phyloP scores from a whole-genome alignment of 1,284 basidiomycete genomes.

The Leccinum glutinopallens region DNA sequence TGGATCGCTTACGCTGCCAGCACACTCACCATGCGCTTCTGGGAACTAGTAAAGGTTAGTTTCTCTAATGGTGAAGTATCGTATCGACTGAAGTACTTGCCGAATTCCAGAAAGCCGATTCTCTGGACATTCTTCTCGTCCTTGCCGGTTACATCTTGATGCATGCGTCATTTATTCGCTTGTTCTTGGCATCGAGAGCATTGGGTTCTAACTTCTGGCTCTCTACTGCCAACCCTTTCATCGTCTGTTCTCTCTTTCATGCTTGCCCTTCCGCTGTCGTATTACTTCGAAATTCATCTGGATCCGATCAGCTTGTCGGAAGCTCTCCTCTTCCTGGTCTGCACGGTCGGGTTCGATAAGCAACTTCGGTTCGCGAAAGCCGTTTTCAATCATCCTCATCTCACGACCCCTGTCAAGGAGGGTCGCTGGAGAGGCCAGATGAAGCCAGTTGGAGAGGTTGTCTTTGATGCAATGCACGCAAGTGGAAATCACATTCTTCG shows the following conservation, averaged over 20 bases:
- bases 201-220: constrained; percentile 92
- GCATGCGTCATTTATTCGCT: constrained; percentile 93
- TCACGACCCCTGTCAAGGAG: constrained; percentile 53
- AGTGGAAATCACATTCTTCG: constrained; percentile 86
- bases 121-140: constrained; percentile 94
- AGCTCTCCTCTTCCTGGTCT: constrained; percentile 96
- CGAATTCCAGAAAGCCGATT: constrained; percentile 79
- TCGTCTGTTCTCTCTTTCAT: constrained; percentile 90
- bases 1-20: constrained; percentile 88
- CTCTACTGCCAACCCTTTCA: constrained; percentile 78
- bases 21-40: constrained; percentile 84
- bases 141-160: constrained; percentile 95
- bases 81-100: constrained; percentile 14
- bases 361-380: constrained; percentile 90
- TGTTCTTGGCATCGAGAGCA: constrained; percentile 84
- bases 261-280: constrained; percentile 83
- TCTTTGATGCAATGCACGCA: constrained; percentile 80
- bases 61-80: background rate
- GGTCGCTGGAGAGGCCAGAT: constrained; percentile 49
- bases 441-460: constrained; percentile 82
- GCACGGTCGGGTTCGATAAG: constrained; percentile 98
- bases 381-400: constrained; percentile 86
- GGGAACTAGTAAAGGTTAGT: constrained; percentile 80
- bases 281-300: constrained; percentile 83
- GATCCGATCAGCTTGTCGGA: constrained; percentile 94